Conservation (phyloP, 192 early-diverging fungal species). For the Entrophospora sp. region DNA sequence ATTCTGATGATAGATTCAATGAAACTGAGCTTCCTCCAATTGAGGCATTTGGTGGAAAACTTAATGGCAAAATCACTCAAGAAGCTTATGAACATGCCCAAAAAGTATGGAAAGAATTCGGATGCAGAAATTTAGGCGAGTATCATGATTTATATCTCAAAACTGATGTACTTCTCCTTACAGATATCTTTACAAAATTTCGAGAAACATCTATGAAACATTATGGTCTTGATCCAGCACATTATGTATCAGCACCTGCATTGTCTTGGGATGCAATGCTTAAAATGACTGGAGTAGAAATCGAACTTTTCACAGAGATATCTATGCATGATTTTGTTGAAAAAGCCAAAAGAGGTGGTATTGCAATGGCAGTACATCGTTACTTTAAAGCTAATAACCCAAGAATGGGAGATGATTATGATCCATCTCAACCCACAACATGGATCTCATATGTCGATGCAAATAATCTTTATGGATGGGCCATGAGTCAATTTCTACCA, state of each 20-base stretch:
- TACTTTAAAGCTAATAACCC: background rate
- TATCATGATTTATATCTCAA: background rate
- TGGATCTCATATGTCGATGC: too few species aligned
- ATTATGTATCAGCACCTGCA: background rate
- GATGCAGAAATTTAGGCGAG: background rate
- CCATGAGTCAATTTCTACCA: background rate
- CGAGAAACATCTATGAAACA: background rate
- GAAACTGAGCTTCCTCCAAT: too few species aligned
- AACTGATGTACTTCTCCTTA: background rate
- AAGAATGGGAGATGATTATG: background rate
- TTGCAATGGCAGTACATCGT: background rate
- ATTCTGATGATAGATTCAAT: too few species aligned
- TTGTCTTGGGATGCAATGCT: background rate
- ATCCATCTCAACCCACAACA: background rate
- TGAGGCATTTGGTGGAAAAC: too few species aligned
- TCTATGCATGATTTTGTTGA: too few species aligned
- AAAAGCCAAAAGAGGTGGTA: background rate
- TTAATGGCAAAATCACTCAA: too few species aligned
- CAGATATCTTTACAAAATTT: background rate
- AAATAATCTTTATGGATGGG: background rate
- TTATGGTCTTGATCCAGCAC: background rate
- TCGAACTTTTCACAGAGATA: too few species aligned
- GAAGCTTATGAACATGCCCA: background rate
- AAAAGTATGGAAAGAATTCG: background rate
- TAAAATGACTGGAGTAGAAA: too few species aligned